Evolutionary conservation across 805 yeast genomes (phyloP).

Genomic region (Sporopachydermia quercuum): DNA sequence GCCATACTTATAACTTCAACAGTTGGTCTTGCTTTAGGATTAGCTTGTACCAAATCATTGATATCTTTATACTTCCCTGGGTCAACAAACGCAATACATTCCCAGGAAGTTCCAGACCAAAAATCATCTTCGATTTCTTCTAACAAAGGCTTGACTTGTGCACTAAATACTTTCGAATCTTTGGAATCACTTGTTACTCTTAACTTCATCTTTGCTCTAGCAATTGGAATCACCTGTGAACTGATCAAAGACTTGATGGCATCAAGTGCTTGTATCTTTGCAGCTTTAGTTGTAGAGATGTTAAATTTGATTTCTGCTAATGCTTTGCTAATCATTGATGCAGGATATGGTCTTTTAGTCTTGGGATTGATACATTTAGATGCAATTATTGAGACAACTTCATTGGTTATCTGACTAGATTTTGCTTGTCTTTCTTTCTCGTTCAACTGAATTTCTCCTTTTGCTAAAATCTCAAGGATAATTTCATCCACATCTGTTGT

Average conservation of each 20-base stretch:
- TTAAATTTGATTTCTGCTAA: conserved; percentile 67
- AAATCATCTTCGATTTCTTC: conserved; percentile 29
- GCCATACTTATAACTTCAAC: conserved; percentile 84
- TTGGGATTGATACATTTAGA: conserved; percentile 87
- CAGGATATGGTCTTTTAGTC: conserved; percentile 83
- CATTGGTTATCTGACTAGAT: conserved; percentile 59
- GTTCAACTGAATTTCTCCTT: conserved; percentile 89
- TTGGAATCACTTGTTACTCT: conserved; percentile 39
- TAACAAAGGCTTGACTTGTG: conserved; percentile 26
- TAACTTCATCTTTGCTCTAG: conserved; percentile 86
- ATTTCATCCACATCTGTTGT: conserved; percentile 62
- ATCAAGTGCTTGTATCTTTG: conserved; percentile 83
- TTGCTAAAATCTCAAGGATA: conserved; percentile 65
- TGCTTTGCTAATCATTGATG: conserved; percentile 85
- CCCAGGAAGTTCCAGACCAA: conserved; percentile 30
- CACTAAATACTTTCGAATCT: conserved; percentile 31
- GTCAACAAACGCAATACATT: conserved; percentile 57
- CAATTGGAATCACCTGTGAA: conserved; percentile 80
- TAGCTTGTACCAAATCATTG: conserved; percentile 40
- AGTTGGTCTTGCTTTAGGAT: conserved; percentile 41
- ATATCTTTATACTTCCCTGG: conserved; percentile 70
- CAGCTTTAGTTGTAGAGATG: conserved; percentile 53
- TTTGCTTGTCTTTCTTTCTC: conserved; percentile 83
- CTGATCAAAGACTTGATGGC: conserved; percentile 69
- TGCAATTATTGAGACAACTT: conserved; percentile 67